phyloP scores from a whole-genome alignment of 345 rosid genomes.

The Corymbia maculata region DNA sequence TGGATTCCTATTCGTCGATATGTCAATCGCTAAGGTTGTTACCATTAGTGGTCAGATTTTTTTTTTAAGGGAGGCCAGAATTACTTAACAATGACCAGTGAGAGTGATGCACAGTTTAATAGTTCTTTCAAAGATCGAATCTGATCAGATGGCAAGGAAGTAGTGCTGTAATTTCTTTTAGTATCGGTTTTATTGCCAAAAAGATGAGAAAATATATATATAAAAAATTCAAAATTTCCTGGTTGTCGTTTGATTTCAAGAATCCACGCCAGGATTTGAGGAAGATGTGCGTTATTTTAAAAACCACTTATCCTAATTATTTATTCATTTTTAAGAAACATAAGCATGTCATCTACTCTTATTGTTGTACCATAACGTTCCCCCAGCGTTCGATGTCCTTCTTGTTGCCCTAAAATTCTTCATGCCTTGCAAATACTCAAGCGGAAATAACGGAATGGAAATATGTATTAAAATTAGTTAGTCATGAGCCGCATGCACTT shows the following conservation, averaged over 20 bases:
- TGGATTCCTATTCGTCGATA: not conserved
- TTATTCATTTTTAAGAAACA: not conserved
- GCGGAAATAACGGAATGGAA: not conserved
- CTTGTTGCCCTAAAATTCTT: not conserved
- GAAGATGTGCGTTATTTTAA: not conserved
- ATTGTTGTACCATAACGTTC: not conserved
- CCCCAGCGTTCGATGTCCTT: not conserved
- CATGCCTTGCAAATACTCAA: not conserved
- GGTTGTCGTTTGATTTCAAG: not conserved
- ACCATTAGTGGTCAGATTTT: not conserved
- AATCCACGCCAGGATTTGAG: not conserved
- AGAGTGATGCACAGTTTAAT: not conserved
- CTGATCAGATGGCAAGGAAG: not conserved
- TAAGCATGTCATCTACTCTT: not conserved
- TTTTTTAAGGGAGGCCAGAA: not conserved
- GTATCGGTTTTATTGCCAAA: not conserved
- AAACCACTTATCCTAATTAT: constrained; percentile 15
- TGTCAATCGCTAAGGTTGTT: not conserved
- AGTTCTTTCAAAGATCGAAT: not conserved
- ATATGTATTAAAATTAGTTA: not conserved
- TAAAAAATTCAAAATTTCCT: not conserved
- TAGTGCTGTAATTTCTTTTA: not conserved
- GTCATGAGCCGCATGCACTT: no score
- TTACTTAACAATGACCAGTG: not conserved
- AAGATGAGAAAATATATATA: not conserved